Conservation (phyloP, 1,284 basidiomycete species). For the Ganoderma boninense region DNA sequence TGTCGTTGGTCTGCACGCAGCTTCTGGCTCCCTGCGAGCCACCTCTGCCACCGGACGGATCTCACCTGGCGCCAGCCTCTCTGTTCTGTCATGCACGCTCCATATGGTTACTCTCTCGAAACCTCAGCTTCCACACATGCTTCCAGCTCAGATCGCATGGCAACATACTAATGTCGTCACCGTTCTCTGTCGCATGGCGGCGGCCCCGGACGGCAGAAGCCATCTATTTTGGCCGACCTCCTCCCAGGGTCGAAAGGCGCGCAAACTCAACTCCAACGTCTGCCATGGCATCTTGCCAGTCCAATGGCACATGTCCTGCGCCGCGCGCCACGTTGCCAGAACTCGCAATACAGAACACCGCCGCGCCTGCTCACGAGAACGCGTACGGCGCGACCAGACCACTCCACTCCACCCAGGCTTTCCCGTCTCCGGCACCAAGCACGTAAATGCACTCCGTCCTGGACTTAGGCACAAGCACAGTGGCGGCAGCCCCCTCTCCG, state of each 20-base stretch:
- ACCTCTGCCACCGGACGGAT: slow-evolving; percentile 24
- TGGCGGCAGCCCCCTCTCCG: slow-evolving; percentile 4
- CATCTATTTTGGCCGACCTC: neutral
- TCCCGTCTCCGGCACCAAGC: slow-evolving; percentile 13
- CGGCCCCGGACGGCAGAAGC: slow-evolving; percentile 7
- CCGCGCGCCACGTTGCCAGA: slow-evolving; percentile 30
- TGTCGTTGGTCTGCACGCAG: slow-evolving; percentile 11
- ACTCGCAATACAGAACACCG: slow-evolving; percentile 14
- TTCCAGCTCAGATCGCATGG: neutral
- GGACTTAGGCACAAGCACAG: slow-evolving; percentile 3
- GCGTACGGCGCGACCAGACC: slow-evolving; percentile 4
- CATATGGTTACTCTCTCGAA: slow-evolving; percentile 12
- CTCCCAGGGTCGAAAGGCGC: neutral
- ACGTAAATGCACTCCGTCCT: slow-evolving; percentile 7
- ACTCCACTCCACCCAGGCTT: neutral
- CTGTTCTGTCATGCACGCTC: neutral
- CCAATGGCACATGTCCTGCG: slow-evolving; percentile 20
- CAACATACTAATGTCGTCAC: neutral
- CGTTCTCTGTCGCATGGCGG: neutral
- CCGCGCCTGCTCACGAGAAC: slow-evolving; percentile 29
- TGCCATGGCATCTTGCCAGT: neutral
- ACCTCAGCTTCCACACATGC: neutral
- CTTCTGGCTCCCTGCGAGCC: neutral
- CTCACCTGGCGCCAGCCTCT: slow-evolving; percentile 17
- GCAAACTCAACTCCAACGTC: neutral